Percentiles rank a stretch among this genome's conserved stretches.
Conservation (phyloP, 768 basidiomycete genomes). For the Pleurotus salmoneostramineus region DNA sequence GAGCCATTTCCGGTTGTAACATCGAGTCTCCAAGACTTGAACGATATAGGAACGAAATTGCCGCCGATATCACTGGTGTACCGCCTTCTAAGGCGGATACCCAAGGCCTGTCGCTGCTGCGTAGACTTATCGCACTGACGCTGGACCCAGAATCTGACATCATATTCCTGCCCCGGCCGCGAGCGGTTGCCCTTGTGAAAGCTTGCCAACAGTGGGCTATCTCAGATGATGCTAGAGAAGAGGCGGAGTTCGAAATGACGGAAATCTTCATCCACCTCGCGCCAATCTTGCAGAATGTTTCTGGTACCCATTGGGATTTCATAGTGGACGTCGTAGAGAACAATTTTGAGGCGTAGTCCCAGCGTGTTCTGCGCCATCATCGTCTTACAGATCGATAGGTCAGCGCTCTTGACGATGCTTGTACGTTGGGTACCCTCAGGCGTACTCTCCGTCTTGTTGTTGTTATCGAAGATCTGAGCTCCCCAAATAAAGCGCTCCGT, state of each 20-base stretch:
- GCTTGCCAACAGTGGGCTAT: conserved; percentile 80
- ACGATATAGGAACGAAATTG: conserved; percentile 85
- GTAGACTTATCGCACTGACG: conserved; percentile 66
- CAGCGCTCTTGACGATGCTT: conserved; percentile 52
- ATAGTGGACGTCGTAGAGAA: conserved; percentile 87
- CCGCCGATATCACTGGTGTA: conserved; percentile 73
- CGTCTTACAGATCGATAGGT: conserved; percentile 32
- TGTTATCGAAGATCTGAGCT: conserved; percentile 63
- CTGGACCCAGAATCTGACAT: conserved; percentile 78
- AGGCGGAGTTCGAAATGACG: conserved; percentile 76
- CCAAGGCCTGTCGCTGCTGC: conserved; percentile 65
- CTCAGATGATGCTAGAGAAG: conserved; percentile 55
- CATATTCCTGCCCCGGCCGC: conserved; percentile 77
- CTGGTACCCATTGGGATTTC: conserved; percentile 90
- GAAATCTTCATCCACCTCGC: conserved; percentile 70
- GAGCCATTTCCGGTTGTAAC: conserved; percentile 55
- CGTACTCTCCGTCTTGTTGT: conserved; percentile 67
- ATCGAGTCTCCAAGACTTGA: conserved; percentile 72
- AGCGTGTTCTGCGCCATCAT: background rate
- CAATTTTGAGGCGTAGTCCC: conserved; percentile 71
- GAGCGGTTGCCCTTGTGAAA: conserved; percentile 86
- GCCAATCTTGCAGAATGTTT: conserved; percentile 83
- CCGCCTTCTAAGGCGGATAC: conserved; percentile 55
- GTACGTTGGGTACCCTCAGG: conserved; percentile 58
- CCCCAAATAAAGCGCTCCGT: conserved; percentile 70